These are phyloP conservation scores for Camellia oleifera DNA, from an alignment of 179 eudicot genomes.

Conservation along the genomic window DNA sequence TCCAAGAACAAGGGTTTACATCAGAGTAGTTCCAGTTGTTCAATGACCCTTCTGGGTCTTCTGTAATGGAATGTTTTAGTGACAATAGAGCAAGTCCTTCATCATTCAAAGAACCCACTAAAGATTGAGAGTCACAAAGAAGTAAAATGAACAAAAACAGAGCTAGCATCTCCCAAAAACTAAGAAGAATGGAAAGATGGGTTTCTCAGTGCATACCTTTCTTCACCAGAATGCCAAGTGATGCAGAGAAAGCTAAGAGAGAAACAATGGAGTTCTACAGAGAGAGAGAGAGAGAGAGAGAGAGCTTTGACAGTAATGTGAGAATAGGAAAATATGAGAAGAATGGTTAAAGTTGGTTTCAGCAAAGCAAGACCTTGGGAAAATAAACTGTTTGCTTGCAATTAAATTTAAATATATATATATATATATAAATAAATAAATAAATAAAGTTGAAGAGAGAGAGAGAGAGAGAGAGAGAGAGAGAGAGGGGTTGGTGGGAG, in stretches of 20 bases:
- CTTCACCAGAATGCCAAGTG: constrained; percentile 11
- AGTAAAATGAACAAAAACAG: constrained; percentile 31
- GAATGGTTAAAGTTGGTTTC: constrained; percentile 33
- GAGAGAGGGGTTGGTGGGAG: constrained; percentile 3
- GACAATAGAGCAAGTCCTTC: constrained; percentile 72
- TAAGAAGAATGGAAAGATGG: constrained; percentile 6
- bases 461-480: too few relatives aligned
- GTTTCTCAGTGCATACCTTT: constrained; percentile 20
- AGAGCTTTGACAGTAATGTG: constrained; percentile 16
- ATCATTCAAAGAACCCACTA: constrained; percentile 49
- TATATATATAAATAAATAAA: too few relatives aligned
- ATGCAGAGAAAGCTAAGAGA: constrained; percentile 19
- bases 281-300: constrained; percentile 18
- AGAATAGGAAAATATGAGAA: too few relatives aligned
- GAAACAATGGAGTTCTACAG: neutral
- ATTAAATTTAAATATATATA: too few relatives aligned
- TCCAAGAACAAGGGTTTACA: constrained; percentile 93
- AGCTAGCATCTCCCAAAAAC: constrained; percentile 31
- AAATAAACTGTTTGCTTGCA: constrained; percentile 27
- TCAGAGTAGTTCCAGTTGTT: constrained; percentile 71
- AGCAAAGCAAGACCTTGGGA: constrained; percentile 37
- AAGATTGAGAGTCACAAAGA: constrained; percentile 26
- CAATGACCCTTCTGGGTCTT: constrained; percentile 78
- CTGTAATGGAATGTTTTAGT: constrained; percentile 56
- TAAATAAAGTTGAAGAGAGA: too few relatives aligned